Evolutionary conservation across 2,329 filamentous ascomycete genomes (phyloP), one percentile per base, ranked within the genome.

Genomic region (Pyricularia pennisetigena): DNA sequence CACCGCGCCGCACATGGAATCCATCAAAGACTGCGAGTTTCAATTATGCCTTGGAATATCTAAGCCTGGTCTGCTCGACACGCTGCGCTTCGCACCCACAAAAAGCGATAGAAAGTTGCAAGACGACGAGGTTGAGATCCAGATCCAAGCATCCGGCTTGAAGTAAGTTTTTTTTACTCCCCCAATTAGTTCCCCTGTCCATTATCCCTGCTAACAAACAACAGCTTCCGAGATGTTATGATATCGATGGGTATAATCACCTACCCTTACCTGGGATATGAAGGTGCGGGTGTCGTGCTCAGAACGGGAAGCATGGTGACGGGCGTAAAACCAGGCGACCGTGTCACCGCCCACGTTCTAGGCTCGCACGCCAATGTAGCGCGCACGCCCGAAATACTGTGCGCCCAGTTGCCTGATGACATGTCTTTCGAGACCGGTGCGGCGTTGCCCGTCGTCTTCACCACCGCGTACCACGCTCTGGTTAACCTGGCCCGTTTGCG

Each of bases 221-320:
- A 23, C 49, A 57, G 49, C 68, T 78, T 78, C 68, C 70, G 71
- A 24, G 79, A 81, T 70, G 74, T 79, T 8, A 72, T 79, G 62
- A 72, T 75, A n/a, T 74, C 77, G 4, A 71, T 73, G 70, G 71
- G 70, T 29, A 67, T 70, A 32, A 69, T 73, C 24, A 67, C 69
- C 64, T 35, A 65, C 26, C 67, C 70, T 20, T 67, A 59, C 3
- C 70, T 75, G 0, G 75, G 74, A 20, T 70, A 73, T 12, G 79
- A 81, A 69, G 72, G 70, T 10, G 70, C 74, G 12, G 75, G 74
- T 12, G 66, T 74, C 16, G 69, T 75, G 10, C 68, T 61, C 3
- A 66, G 66, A 16, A 63, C 70, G 0, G 72, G 72, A 24, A 20
- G 72, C 0, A 24, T 8, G 12, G 71, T 71, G 2, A 61, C 68